phyloP scores from a whole-genome alignment of 331 rosid species.

The Prunus yedoensis region DNA sequence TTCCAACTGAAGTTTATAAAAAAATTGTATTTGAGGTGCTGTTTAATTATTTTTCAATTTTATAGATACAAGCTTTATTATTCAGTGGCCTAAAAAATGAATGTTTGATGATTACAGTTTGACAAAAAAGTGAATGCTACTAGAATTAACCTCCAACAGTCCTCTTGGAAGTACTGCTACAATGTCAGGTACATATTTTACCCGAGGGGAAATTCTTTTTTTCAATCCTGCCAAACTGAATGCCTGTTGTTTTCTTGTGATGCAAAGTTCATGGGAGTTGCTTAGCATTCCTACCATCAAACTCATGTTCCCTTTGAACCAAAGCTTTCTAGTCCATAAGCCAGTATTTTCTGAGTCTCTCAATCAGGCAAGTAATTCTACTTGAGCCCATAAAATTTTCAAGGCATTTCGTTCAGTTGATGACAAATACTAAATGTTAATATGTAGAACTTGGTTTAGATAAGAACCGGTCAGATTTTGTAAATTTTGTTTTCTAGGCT shows the following conservation, averaged over 20 bases:
- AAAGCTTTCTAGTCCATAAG: slow-evolving; percentile 42
- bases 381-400: neutral
- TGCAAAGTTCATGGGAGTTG: slow-evolving; percentile 43
- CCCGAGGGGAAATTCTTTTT: neutral
- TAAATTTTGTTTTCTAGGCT: neutral
- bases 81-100: slow-evolving; percentile 22
- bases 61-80: neutral
- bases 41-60: slow-evolving; percentile 1
- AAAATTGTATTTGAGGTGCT: slow-evolving; percentile 48
- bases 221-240: slow-evolving; percentile 25
- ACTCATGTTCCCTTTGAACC: slow-evolving; percentile 43
- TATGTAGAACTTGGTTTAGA: neutral
- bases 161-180: slow-evolving; percentile 54
- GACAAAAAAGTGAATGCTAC: slow-evolving; percentile 51
- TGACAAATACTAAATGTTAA: neutral
- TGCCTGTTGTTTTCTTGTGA: slow-evolving; percentile 16
- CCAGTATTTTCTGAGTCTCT: slow-evolving; percentile 23
- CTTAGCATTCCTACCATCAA: slow-evolving; percentile 34
- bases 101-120: slow-evolving; percentile 43
- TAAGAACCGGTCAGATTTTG: neutral
- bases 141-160: slow-evolving; percentile 18
- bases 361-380: slow-evolving; percentile 31
- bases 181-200: slow-evolving; percentile 40
- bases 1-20: slow-evolving; percentile 41
- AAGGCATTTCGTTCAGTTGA: neutral